These are phyloP conservation scores for Cephaloascus albidus DNA, from an alignment of 805 yeast species.

Conservation along the genomic window DNA sequence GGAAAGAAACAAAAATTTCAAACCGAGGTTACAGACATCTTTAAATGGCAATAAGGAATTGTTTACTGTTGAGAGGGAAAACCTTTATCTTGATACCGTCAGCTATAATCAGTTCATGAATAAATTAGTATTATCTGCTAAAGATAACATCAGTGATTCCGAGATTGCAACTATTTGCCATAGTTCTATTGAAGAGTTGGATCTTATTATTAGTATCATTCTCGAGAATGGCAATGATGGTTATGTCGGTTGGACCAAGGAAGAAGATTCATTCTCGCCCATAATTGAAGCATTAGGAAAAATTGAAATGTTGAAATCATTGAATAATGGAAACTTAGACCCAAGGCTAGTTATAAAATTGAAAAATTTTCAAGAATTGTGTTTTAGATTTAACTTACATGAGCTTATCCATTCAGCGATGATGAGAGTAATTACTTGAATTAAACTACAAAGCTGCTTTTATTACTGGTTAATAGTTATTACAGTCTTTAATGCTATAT, in stretches of 20 bases:
- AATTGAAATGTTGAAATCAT: not conserved
- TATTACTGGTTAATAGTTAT: too few relatives aligned
- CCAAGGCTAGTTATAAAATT: too few relatives aligned
- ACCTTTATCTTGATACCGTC: constrained; percentile 50
- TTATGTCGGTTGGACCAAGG: constrained; percentile 9
- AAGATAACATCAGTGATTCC: not conserved
- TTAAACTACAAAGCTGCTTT: too few relatives aligned
- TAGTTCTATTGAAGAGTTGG: constrained; percentile 1
- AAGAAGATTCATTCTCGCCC: constrained; percentile 4
- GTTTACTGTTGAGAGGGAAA: constrained; percentile 61
- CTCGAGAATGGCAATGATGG: constrained; percentile 5
- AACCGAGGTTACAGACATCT: too few relatives aligned
- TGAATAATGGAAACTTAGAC: too few relatives aligned
- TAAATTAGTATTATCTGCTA: not conserved
- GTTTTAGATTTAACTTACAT: too few relatives aligned
- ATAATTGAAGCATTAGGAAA: constrained; percentile 2
- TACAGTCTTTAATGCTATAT: too few relatives aligned
- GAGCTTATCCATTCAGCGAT: too few relatives aligned
- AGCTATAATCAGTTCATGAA: constrained; percentile 4
- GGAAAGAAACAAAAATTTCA: constrained; percentile 9
- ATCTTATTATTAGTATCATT: constrained; percentile 1
- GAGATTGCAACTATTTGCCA: not conserved
- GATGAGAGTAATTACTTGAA: too few relatives aligned
- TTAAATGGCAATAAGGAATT: constrained; percentile 23
- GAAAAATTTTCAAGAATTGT: too few relatives aligned